phyloP scores from a whole-genome alignment of 257 asterid species.

The Marsdenia floribunda region DNA sequence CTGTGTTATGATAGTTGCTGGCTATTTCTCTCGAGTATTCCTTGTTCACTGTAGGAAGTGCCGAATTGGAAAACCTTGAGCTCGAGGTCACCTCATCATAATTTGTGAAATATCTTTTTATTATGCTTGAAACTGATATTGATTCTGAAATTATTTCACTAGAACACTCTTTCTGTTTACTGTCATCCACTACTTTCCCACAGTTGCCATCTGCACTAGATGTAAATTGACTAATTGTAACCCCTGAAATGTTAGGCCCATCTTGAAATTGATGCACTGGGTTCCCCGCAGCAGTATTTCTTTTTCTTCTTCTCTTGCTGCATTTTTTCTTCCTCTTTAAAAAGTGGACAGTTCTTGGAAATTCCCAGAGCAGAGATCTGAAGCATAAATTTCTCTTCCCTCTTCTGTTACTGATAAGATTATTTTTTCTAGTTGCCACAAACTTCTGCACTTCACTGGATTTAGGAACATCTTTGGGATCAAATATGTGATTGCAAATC shows the following conservation, averaged over 20 bases:
- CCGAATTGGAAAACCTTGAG: slow-evolving; percentile 11
- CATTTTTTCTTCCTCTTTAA: slow-evolving; percentile 15
- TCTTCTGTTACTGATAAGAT: slow-evolving; percentile 15
- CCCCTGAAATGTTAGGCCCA: slow-evolving; percentile 3
- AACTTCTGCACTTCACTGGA: slow-evolving; percentile 9
- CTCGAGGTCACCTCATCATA: slow-evolving; percentile 48
- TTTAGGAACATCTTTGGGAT: slow-evolving; percentile 12
- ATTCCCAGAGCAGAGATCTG: slow-evolving; percentile 15
- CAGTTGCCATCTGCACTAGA: slow-evolving; percentile 10
- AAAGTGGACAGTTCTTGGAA: slow-evolving; percentile 14
- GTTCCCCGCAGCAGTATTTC: slow-evolving; percentile 11
- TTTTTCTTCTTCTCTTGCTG: slow-evolving; percentile 16
- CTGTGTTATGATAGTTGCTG: slow-evolving; percentile 2
- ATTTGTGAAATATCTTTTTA: slow-evolving; percentile 51
- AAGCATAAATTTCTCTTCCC: slow-evolving; percentile 22
- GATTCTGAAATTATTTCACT: slow-evolving; percentile 40
- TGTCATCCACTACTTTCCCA: slow-evolving; percentile 1
- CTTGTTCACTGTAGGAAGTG: slow-evolving; percentile 1
- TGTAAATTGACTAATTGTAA: slow-evolving; percentile 9
- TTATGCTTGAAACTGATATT: slow-evolving; percentile 52
- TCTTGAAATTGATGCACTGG: slow-evolving; percentile 2
- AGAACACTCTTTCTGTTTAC: slow-evolving; percentile 20
- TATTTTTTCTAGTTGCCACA: slow-evolving; percentile 11
- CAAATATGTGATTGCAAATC: slow-evolving; percentile 8
- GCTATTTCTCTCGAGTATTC: slow-evolving; percentile 13